phyloP scores from a whole-genome alignment of 2,329 filamentous ascomycete genomes.

The Colletotrichum agaves region DNA sequence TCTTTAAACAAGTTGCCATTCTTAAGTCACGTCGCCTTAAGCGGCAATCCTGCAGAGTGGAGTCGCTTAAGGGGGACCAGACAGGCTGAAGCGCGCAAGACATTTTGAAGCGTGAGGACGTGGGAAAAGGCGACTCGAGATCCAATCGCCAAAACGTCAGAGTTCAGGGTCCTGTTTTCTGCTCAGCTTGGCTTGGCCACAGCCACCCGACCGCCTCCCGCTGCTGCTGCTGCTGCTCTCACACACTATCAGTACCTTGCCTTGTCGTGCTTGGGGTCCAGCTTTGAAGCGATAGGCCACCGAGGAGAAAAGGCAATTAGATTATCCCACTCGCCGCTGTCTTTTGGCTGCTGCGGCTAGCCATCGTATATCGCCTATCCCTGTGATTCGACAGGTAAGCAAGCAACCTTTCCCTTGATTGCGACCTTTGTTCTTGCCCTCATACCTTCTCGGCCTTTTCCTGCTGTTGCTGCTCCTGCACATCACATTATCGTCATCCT shows the following conservation, averaged over 20 bases:
- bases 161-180: constrained; percentile 28
- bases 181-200: constrained; percentile 32
- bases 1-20: constrained; percentile 4
- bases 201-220: constrained; percentile 18
- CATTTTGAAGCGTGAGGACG: constrained; percentile 16
- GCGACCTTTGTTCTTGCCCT: background rate
- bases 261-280: constrained; percentile 31
- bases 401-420: constrained; percentile 10
- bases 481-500: background rate
- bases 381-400: constrained; percentile 27
- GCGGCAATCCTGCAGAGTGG: constrained; percentile 4
- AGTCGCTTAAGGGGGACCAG: constrained; percentile 23
- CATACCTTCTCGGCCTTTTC: background rate
- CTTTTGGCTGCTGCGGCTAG: constrained; percentile 25
- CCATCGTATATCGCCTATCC: constrained; percentile 7
- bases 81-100: constrained; percentile 5
- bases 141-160: constrained; percentile 30
- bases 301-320: constrained; percentile 20
- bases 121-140: constrained; percentile 21
- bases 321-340: constrained; percentile 28
- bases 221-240: constrained; percentile 17
- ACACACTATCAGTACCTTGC: constrained; percentile 20
- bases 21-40: background rate
- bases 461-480: constrained; percentile 1
- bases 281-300: constrained; percentile 33